phyloP scores from a whole-genome alignment of 768 basidiomycete species.

The Russula foetens region DNA sequence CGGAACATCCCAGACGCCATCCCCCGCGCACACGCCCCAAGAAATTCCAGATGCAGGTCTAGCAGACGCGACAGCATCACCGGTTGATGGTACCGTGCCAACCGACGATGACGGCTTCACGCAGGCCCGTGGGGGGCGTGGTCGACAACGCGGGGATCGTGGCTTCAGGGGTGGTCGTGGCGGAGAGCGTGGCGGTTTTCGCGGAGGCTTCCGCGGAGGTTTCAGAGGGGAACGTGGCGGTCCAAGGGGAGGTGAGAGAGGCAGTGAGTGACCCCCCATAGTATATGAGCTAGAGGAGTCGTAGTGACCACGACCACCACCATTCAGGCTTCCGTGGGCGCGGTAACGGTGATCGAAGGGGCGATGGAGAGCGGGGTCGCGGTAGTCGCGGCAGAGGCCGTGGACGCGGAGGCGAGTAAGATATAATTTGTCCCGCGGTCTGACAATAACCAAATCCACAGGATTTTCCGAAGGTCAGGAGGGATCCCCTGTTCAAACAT shows the following conservation, averaged over 20 bases:
- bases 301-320: background rate
- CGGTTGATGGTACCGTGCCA: slow-evolving; percentile 23
- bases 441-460: background rate
- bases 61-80: slow-evolving; percentile 20
- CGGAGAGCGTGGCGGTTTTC: slow-evolving; percentile 19
- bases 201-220: slow-evolving; percentile 41
- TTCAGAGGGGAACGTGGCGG: slow-evolving; percentile 27
- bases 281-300: background rate
- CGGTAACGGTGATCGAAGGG: slow-evolving; percentile 27
- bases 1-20: slow-evolving; percentile 46
- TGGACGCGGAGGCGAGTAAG: slow-evolving; percentile 24
- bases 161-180: slow-evolving; percentile 11
- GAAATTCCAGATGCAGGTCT: slow-evolving; percentile 23
- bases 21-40: slow-evolving; percentile 30
- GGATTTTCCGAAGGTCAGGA: slow-evolving; percentile 14
- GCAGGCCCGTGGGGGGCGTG: slow-evolving; percentile 19
- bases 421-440: background rate
- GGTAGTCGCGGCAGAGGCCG: slow-evolving; percentile 27
- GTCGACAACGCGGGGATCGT: slow-evolving; percentile 17
- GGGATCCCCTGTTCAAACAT: slow-evolving; percentile 13
- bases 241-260: slow-evolving; percentile 22
- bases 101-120: slow-evolving; percentile 58
- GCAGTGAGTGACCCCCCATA: slow-evolving; percentile 5
- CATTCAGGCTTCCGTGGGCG: slow-evolving; percentile 21
- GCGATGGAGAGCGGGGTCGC: slow-evolving; percentile 23